Percentiles rank a stretch among this genome's conserved stretches.
Conservation (phyloP, 169 alveolate species). For the Neospora caninum region DNA sequence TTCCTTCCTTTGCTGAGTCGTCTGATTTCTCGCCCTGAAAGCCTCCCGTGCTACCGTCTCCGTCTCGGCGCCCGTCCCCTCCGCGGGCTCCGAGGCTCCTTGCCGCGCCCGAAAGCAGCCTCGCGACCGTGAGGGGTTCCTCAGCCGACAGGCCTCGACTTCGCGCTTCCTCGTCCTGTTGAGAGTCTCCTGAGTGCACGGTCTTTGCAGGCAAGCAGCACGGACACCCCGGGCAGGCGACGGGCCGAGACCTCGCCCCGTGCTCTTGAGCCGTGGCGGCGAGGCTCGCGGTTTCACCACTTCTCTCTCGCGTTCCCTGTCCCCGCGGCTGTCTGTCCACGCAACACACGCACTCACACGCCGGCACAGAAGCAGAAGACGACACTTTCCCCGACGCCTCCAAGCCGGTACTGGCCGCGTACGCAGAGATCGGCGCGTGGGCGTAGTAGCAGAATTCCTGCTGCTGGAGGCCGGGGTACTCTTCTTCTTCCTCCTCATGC, state of each 20-base stretch:
- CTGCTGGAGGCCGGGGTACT: background rate
- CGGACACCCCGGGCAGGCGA: slow-evolving; percentile 19
- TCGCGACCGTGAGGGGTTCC: background rate
- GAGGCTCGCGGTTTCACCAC: background rate
- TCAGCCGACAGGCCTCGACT: background rate
- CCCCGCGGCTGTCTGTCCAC: background rate
- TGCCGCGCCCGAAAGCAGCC: background rate
- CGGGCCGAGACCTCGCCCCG: background rate
- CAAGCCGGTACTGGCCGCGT: background rate
- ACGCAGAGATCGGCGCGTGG: background rate
- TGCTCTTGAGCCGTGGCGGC: background rate
- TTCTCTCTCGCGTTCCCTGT: background rate
- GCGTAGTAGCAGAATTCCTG: background rate
- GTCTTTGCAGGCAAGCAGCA: background rate
- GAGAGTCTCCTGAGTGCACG: background rate
- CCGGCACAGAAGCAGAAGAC: background rate
- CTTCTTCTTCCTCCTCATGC: slow-evolving; percentile 23
- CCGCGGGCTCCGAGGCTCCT: background rate
- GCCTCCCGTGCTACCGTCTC: too few species aligned
- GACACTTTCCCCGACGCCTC: background rate
- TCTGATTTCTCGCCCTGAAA: background rate
- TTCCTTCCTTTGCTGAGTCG: background rate
- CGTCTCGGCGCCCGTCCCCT: background rate
- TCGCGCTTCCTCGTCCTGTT: background rate
- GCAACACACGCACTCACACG: background rate